These are phyloP conservation scores for Diaporthe longicolla DNA, from an alignment of 2,329 filamentous ascomycete species.

Conservation along the genomic window DNA sequence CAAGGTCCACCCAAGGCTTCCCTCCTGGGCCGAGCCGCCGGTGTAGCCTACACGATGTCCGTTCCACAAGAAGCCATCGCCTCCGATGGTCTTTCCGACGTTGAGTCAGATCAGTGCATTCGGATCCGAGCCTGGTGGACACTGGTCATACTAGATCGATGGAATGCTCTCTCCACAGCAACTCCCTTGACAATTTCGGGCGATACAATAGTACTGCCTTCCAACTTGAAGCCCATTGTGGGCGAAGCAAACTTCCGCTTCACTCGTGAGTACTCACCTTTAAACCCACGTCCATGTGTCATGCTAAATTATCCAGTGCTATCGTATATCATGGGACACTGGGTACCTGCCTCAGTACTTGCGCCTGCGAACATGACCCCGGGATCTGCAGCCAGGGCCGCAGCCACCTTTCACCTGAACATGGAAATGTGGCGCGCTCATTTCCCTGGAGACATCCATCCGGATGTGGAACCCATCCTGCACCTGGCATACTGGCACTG, in stretches of 20 bases:
- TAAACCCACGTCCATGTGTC: too few species aligned
- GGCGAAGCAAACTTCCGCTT: constrained; percentile 76
- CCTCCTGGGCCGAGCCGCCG: constrained; percentile 76
- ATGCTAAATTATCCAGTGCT: constrained; percentile 43
- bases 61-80: constrained; percentile 53
- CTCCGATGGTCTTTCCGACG: constrained; percentile 62
- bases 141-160: constrained; percentile 79
- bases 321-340: constrained; percentile 43
- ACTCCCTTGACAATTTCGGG: constrained; percentile 75
- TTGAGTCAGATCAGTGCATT: constrained; percentile 74
- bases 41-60: constrained; percentile 75
- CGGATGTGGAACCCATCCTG: constrained; percentile 66
- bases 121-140: constrained; percentile 79
- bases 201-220: constrained; percentile 70
- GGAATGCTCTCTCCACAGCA: constrained; percentile 78
- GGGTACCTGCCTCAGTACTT: constrained; percentile 48
- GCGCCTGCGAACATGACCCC: constrained; percentile 59
- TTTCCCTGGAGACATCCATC: constrained; percentile 70
- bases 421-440: constrained; percentile 77
- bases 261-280: constrained; percentile 66
- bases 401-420: constrained; percentile 67
- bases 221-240: constrained; percentile 71
- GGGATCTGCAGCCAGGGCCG: constrained; percentile 59
- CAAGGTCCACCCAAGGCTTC: constrained; percentile 65
- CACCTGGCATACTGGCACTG: constrained; percentile 80